Evolutionary conservation across 2,329 filamentous ascomycete species (phyloP).

Genomic region (Claviceps humidiphila): DNA sequence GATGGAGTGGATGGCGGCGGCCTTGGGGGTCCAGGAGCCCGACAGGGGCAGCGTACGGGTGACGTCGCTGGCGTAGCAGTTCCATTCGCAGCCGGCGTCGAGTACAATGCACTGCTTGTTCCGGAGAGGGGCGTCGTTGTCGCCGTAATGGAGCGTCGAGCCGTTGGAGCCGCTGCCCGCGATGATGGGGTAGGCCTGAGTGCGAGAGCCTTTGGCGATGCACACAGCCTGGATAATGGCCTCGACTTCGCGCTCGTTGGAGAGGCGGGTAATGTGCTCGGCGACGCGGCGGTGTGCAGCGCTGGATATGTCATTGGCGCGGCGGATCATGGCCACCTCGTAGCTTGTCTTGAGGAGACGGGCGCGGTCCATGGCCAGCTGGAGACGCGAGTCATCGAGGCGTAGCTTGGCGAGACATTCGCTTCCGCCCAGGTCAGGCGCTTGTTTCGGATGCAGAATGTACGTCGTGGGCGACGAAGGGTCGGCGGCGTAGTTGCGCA

Average conservation of each 20-base stretch:
- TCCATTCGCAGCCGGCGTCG: constrained; percentile 78
- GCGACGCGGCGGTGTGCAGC: constrained; percentile 65
- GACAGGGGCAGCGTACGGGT: constrained; percentile 76
- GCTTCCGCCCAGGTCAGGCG: constrained; percentile 10
- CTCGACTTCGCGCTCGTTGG: constrained; percentile 73
- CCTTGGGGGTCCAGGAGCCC: constrained; percentile 54
- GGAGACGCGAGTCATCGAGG: constrained; percentile 41
- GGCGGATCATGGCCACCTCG: constrained; percentile 69
- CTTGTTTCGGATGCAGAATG: constrained; percentile 36
- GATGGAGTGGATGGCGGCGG: constrained; percentile 59
- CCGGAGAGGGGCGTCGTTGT: constrained; percentile 60
- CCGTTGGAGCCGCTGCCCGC: constrained; percentile 74
- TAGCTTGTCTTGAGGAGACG: constrained; percentile 77
- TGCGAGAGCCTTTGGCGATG: constrained; percentile 56
- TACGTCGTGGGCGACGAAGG: constrained; percentile 27
- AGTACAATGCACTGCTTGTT: constrained; percentile 65
- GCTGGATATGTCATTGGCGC: constrained; percentile 69
- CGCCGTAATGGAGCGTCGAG: constrained; percentile 73
- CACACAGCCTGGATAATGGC: constrained; percentile 64
- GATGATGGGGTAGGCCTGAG: constrained; percentile 81
- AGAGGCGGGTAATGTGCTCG: constrained; percentile 44
- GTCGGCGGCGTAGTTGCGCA: constrained; percentile 23
- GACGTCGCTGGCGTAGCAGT: constrained; percentile 78
- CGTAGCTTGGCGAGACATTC: constrained; percentile 14
- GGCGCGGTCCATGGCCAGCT: constrained; percentile 62